Conservation (phyloP, 208 protist genomes). For the Spongospora subterranea region DNA sequence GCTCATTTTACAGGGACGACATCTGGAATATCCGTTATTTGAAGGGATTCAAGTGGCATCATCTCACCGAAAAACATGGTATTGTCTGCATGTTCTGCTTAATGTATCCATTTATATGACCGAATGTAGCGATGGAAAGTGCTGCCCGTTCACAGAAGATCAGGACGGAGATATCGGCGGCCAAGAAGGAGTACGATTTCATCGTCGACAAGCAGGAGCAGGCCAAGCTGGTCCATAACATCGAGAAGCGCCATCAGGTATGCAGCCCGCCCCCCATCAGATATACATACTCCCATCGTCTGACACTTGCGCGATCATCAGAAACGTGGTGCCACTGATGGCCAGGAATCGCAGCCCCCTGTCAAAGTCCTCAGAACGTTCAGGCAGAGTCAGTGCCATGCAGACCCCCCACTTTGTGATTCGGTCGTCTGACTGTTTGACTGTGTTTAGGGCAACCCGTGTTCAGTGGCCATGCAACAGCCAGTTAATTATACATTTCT, state of each 20-base stretch:
- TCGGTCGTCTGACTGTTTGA: too few relatives aligned
- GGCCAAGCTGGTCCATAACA: conserved; percentile 63
- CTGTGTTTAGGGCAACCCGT: too few relatives aligned
- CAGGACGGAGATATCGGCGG: conserved; percentile 61
- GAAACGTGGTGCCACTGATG: too few relatives aligned
- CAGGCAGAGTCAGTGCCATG: too few relatives aligned
- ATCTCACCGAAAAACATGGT: conserved; percentile 74
- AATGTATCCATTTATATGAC: not conserved
- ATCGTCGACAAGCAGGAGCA: conserved; percentile 70
- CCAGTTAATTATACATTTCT: too few relatives aligned
- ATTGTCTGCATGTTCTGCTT: not conserved
- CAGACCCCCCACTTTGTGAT: too few relatives aligned
- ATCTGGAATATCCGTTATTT: conserved; percentile 81
- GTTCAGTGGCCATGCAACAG: too few relatives aligned
- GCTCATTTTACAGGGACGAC: conserved; percentile 71
- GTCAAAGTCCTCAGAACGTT: not conserved
- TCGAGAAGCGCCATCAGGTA: conserved; percentile 59
- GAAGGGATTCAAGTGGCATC: conserved; percentile 77
- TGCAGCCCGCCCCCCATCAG: too few relatives aligned
- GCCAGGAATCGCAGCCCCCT: too few relatives aligned
- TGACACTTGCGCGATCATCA: too few relatives aligned
- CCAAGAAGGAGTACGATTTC: conserved; percentile 63
- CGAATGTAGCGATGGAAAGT: conserved; percentile 68
- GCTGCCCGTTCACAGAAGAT: conserved; percentile 65
- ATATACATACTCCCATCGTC: too few relatives aligned